Evolutionary conservation across 2,329 filamentous ascomycete genomes (phyloP).

Genomic region (Hymenoscyphus albidus): DNA sequence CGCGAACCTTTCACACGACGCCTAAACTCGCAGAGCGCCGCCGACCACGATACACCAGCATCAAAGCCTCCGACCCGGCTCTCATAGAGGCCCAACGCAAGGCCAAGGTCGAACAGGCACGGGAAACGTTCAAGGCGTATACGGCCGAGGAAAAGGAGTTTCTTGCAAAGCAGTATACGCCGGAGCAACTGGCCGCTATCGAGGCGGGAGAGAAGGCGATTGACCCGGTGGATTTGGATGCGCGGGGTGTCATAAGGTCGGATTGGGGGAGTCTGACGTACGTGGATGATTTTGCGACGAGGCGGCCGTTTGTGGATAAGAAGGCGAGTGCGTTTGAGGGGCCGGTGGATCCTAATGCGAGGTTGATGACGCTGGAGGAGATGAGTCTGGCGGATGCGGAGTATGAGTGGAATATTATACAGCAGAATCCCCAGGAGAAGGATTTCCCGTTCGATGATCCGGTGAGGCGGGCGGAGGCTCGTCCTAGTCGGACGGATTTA

Average conservation of each 20-base stretch:
- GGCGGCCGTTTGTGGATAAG: conserved; percentile 76
- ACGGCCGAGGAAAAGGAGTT: conserved; percentile 59
- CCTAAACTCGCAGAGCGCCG: conserved; percentile 36
- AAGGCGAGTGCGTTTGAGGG: conserved; percentile 43
- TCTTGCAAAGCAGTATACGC: conserved; percentile 67
- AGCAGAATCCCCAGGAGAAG: conserved; percentile 16
- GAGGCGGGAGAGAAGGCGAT: conserved; percentile 76
- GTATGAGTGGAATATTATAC: conserved; percentile 34
- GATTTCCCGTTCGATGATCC: conserved; percentile 14
- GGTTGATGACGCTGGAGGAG: conserved; percentile 59
- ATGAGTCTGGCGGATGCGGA: conserved; percentile 55
- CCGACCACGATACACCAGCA: conserved; percentile 39
- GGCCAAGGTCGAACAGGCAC: conserved; percentile 19
- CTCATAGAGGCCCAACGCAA: conserved; percentile 15
- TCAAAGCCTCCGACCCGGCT: conserved; percentile 37
- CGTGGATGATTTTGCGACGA: conserved; percentile 75
- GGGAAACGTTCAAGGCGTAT: conserved; percentile 58
- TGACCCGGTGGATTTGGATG: conserved; percentile 67
- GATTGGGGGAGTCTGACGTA: conserved; percentile 73
- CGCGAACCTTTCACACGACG: conserved; percentile 47
- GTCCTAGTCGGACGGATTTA: conserved; percentile 21
- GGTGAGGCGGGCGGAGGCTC: conserved; percentile 7
- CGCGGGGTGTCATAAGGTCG: conserved; percentile 66
- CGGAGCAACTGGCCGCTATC: conserved; percentile 77
- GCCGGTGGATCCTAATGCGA: conserved; percentile 35